Conservation (phyloP, 257 asterid genomes). For the Penstemon davidsonii region DNA sequence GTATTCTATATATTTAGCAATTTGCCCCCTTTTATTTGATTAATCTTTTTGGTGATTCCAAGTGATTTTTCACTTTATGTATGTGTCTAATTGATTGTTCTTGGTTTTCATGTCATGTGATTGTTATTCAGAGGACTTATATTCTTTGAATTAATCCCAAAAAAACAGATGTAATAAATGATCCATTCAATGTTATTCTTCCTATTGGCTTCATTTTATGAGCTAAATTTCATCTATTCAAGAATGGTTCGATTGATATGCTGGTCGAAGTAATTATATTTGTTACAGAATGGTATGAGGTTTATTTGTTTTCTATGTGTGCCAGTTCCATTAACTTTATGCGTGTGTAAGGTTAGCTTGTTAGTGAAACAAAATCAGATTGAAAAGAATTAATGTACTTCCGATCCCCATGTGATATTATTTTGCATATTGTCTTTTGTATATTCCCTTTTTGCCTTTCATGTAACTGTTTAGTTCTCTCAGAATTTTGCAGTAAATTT, state of each 20-base stretch:
- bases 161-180: constrained; percentile 1
- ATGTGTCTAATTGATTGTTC: constrained; percentile 5
- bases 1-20: constrained; percentile 28
- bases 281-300: background rate
- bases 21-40: background rate
- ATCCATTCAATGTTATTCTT: constrained; percentile 6
- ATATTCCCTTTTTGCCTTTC: background rate
- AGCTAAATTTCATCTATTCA: background rate
- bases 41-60: constrained; percentile 6
- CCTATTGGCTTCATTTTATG: background rate
- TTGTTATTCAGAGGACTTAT: background rate
- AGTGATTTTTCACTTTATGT: background rate
- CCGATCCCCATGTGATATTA: background rate
- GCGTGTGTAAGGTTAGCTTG: constrained; percentile 16
- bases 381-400: background rate
- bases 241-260: background rate
- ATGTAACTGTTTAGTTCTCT: background rate
- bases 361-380: constrained; percentile 2
- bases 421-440: constrained; percentile 10
- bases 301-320: background rate
- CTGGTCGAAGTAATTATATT: background rate
- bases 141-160: background rate
- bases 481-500: background rate
- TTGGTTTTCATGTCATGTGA: constrained; percentile 10
- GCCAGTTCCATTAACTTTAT: background rate